Conservation (phyloP, 2,329 filamentous ascomycete genomes). For the Apiospora kogelbergensis region DNA sequence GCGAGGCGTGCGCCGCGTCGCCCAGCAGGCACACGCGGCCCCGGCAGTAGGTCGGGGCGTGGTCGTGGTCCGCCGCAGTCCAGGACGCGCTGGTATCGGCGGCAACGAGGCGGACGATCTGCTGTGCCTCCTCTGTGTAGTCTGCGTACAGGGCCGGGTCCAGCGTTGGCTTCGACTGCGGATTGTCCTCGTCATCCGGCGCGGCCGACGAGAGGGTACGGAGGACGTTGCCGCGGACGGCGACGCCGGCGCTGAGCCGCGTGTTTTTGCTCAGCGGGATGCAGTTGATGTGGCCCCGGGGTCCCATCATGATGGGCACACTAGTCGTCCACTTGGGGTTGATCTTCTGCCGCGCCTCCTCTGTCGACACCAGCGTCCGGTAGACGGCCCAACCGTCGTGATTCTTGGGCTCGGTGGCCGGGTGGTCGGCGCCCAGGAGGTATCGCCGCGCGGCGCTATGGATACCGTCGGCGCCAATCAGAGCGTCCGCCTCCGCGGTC, state of each 20-base stretch:
- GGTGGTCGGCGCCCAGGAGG: conserved; percentile 30
- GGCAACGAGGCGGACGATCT: conserved; percentile 31
- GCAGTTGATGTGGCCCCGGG: conserved; percentile 32
- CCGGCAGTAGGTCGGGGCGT: conserved; percentile 29
- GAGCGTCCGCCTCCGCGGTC: conserved; percentile 25
- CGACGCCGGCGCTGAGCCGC: conserved; percentile 33
- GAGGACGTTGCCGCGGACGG: conserved; percentile 24
- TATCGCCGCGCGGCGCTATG: conserved; percentile 31
- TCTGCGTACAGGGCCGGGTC: conserved; percentile 29
- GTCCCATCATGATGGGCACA: conserved; percentile 34
- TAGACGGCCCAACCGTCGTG: conserved; percentile 33
- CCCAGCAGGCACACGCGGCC: conserved; percentile 30
- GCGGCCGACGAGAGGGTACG: conserved; percentile 3
- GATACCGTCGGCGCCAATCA: conserved; percentile 37
- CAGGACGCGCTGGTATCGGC: conserved; percentile 31
- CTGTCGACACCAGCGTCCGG: conserved; percentile 27
- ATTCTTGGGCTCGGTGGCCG: conserved; percentile 30
- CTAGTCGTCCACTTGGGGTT: conserved; percentile 27
- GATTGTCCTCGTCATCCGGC: conserved; percentile 6
- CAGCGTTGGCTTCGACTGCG: conserved; percentile 16
- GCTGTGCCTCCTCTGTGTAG: conserved; percentile 31
- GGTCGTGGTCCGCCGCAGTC: conserved; percentile 33
- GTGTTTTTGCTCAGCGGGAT: conserved; percentile 35
- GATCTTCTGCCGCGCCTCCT: conserved; percentile 24
- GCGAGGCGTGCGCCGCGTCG: conserved; percentile 35